phyloP scores from a whole-genome alignment of 345 rosid species.

The Gossypium longicalyx region DNA sequence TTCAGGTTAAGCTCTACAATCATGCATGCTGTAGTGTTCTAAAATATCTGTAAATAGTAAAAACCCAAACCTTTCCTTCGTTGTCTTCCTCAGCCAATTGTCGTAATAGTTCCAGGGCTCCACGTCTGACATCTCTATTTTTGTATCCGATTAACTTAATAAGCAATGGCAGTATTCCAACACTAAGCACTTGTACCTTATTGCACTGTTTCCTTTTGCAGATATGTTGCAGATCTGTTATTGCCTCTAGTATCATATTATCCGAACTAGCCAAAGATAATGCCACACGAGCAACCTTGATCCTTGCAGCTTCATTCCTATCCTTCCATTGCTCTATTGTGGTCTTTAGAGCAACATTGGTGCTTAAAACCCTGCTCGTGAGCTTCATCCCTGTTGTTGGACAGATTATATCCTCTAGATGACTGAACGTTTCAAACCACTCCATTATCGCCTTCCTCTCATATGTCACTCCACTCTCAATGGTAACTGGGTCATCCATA shows the following conservation, averaged over 20 bases:
- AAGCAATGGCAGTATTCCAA: constrained; percentile 60
- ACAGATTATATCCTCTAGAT: constrained; percentile 46
- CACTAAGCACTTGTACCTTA: constrained; percentile 46
- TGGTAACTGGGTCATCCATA: constrained; percentile 88
- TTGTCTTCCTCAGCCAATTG: constrained; percentile 49
- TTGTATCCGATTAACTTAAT: constrained; percentile 41
- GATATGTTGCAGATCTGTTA: constrained; percentile 51
- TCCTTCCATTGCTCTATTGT: constrained; percentile 80
- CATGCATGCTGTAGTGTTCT: not conserved
- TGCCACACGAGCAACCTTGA: constrained; percentile 67
- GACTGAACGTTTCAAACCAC: constrained; percentile 50
- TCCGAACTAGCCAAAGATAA: constrained; percentile 66
- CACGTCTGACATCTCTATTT: constrained; percentile 53
- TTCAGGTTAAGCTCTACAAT: not conserved
- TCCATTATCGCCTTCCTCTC: constrained; percentile 59
- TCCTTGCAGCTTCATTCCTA: constrained; percentile 62
- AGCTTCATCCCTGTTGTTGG: constrained; percentile 56
- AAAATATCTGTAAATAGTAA: constrained; percentile 14
- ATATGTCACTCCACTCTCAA: constrained; percentile 71
- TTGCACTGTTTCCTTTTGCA: constrained; percentile 49
- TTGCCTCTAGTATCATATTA: constrained; percentile 63
- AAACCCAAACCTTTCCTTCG: constrained; percentile 54
- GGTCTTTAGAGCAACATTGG: constrained; percentile 57
- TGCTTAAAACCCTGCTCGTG: constrained; percentile 32
- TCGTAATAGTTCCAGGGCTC: constrained; percentile 48